Evolutionary conservation across 441 rosid species (phyloP).

Genomic region (Mallotus repandus): DNA sequence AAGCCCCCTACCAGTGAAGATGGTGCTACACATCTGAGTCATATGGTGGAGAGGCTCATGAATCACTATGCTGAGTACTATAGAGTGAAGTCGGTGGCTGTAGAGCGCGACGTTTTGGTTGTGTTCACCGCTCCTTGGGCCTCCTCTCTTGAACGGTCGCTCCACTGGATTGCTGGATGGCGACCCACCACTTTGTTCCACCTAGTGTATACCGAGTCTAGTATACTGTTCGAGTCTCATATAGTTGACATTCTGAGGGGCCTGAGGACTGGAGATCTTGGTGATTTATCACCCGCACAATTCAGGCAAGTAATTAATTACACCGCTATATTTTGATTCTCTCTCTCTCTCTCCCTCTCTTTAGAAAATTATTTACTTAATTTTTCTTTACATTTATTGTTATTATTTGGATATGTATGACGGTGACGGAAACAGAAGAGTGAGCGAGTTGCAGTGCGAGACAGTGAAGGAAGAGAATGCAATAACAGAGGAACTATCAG

Average conservation of each 20-base stretch:
- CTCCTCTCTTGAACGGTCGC: slow-evolving; percentile 69
- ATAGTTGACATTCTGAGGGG: slow-evolving; percentile 74
- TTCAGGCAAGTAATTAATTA: slow-evolving; percentile 46
- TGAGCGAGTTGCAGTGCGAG: slow-evolving; percentile 86
- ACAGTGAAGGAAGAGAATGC: slow-evolving; percentile 83
- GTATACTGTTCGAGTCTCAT: slow-evolving; percentile 71
- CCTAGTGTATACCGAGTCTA: slow-evolving; percentile 73
- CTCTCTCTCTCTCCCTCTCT: no score
- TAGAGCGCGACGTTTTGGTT: slow-evolving; percentile 50
- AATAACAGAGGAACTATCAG: slow-evolving; percentile 60
- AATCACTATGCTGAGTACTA: slow-evolving; percentile 56
- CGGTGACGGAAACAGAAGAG: slow-evolving; percentile 42
- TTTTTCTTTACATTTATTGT: not conserved
- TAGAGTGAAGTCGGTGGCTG: slow-evolving; percentile 41
- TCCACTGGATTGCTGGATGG: slow-evolving; percentile 84
- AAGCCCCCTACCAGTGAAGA: slow-evolving; percentile 38
- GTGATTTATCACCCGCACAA: slow-evolving; percentile 74
- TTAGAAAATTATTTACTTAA: no score
- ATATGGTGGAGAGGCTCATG: slow-evolving; percentile 46
- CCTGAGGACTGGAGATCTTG: slow-evolving; percentile 65
- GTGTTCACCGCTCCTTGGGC: slow-evolving; percentile 72
- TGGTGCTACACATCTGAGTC: slow-evolving; percentile 26
- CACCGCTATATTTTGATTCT: no score
- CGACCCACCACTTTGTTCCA: slow-evolving; percentile 79
- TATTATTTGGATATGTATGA: no score